Evolutionary conservation across 306 rosid genomes (phyloP).

Genomic region (Begonia peltatifolia): DNA sequence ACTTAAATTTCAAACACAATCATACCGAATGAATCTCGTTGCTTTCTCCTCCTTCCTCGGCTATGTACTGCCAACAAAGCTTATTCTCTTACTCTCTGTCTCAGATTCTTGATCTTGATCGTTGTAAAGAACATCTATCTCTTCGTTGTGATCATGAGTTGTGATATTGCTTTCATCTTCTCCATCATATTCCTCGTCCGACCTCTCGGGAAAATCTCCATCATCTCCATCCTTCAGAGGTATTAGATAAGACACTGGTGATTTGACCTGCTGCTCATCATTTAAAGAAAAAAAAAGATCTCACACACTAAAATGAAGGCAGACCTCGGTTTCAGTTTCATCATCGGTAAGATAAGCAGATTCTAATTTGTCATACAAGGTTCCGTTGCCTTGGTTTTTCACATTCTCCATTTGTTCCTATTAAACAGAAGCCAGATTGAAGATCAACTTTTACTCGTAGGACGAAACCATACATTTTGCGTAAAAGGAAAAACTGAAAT

Average conservation of each 20-base stretch:
- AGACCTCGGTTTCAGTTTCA: slow-evolving; percentile 33
- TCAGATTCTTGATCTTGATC: not conserved
- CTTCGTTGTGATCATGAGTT: not conserved
- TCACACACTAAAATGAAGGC: not conserved
- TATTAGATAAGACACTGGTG: not conserved
- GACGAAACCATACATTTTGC: not conserved
- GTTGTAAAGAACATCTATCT: not conserved
- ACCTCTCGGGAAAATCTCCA: not conserved
- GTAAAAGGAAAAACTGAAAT: slow-evolving; percentile 3
- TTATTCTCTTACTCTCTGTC: not conserved
- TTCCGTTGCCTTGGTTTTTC: slow-evolving; percentile 59
- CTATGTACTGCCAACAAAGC: too few relatives aligned
- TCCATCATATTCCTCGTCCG: not conserved
- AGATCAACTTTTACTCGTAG: not conserved
- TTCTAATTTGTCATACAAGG: slow-evolving; percentile 52
- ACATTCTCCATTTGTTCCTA: slow-evolving; percentile 72
- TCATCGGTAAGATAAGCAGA: slow-evolving; percentile 57
- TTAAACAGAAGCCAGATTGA: slow-evolving; percentile 4
- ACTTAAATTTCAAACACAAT: too few relatives aligned
- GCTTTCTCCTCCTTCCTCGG: too few relatives aligned
- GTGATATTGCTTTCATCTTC: not conserved
- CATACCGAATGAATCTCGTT: too few relatives aligned
- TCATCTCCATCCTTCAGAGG: not conserved
- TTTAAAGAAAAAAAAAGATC: not conserved
- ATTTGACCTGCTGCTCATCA: not conserved